These are phyloP conservation scores for Globisporangium splendens DNA, from an alignment of 352 stramenopile species.

Conservation along the genomic window DNA sequence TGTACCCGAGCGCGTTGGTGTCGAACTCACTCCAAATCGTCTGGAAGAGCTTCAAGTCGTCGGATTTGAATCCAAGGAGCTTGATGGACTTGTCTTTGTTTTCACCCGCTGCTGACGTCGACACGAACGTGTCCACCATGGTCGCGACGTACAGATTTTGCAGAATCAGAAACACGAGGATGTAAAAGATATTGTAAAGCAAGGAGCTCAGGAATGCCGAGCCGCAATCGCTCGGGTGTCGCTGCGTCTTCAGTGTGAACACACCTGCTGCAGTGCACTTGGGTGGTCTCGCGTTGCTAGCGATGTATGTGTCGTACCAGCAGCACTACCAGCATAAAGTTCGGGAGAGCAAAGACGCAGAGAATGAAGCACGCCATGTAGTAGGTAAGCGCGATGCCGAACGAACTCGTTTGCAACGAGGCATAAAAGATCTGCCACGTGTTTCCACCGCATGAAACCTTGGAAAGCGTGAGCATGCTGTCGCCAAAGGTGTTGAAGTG, in stretches of 20 bases:
- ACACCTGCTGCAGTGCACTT: slow-evolving; percentile 50
- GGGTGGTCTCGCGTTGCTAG: slow-evolving; percentile 53
- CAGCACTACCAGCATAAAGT: slow-evolving; percentile 86
- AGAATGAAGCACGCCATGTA: slow-evolving; percentile 78
- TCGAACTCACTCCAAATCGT: slow-evolving; percentile 76
- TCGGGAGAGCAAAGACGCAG: slow-evolving; percentile 64
- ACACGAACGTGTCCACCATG: slow-evolving; percentile 82
- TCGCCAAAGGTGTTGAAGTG: slow-evolving; percentile 86
- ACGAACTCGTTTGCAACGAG: slow-evolving; percentile 54
- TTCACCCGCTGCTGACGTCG: slow-evolving; percentile 56
- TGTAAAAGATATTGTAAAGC: slow-evolving; percentile 81
- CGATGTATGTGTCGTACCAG: slow-evolving; percentile 79
- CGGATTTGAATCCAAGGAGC: slow-evolving; percentile 57
- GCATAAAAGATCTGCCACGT: slow-evolving; percentile 81
- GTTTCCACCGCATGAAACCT: slow-evolving; percentile 77
- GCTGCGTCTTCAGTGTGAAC: slow-evolving; percentile 15
- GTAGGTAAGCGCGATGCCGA: slow-evolving; percentile 55
- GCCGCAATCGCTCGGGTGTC: slow-evolving; percentile 61
- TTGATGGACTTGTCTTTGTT: slow-evolving; percentile 52
- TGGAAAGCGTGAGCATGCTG: slow-evolving; percentile 82
- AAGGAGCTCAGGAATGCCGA: slow-evolving; percentile 54
- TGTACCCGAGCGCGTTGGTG: slow-evolving; percentile 60
- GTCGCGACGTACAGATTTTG: slow-evolving; percentile 82
- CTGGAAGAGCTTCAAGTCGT: slow-evolving; percentile 65
- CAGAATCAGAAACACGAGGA: slow-evolving; percentile 73